These are phyloP conservation scores for Globisporangium viniferum DNA, from an alignment of 352 stramenopile genomes.

Conservation along the genomic window DNA sequence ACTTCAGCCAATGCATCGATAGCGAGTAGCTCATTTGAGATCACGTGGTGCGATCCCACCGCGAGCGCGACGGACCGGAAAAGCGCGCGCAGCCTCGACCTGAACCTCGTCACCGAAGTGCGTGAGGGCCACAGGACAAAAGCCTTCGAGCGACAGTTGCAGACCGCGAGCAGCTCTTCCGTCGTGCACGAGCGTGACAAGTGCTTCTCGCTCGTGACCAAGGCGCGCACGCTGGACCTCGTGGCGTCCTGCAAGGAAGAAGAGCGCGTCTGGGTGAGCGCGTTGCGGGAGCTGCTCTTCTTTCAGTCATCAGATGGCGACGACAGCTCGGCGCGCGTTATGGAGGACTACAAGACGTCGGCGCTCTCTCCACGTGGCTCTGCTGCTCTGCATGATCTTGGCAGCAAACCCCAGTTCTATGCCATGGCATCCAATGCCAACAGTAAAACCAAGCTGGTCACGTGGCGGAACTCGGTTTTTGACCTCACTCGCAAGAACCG, in stretches of 20 bases:
- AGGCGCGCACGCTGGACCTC: conserved; percentile 62
- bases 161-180: conserved; percentile 30
- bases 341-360: conserved; percentile 43
- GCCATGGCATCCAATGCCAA: neutral
- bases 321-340: conserved; percentile 32
- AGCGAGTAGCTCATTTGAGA: conserved; percentile 22
- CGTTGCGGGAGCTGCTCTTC: conserved; percentile 44
- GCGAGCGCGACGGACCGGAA: conserved; percentile 37
- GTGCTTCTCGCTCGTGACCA: conserved; percentile 74
- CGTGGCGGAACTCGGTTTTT: conserved; percentile 66
- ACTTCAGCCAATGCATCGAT: conserved; percentile 5
- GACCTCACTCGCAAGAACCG: conserved; percentile 41
- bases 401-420: conserved; percentile 2
- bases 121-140: conserved; percentile 53
- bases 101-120: conserved; percentile 53
- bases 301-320: neutral
- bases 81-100: conserved; percentile 30
- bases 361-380: conserved; percentile 30
- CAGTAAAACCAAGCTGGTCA: conserved; percentile 40
- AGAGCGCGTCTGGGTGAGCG: conserved; percentile 53
- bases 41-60: conserved; percentile 72
- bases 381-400: neutral
- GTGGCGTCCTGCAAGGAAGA: conserved; percentile 81
- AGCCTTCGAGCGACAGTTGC: conserved; percentile 51
- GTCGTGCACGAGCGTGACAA: conserved; percentile 43